A percentile compares a stretch with the other conserved stretches of the same genome.
Evolutionary conservation across 331 rosid genomes (phyloP).

Genomic region (Quercus phellos): DNA sequence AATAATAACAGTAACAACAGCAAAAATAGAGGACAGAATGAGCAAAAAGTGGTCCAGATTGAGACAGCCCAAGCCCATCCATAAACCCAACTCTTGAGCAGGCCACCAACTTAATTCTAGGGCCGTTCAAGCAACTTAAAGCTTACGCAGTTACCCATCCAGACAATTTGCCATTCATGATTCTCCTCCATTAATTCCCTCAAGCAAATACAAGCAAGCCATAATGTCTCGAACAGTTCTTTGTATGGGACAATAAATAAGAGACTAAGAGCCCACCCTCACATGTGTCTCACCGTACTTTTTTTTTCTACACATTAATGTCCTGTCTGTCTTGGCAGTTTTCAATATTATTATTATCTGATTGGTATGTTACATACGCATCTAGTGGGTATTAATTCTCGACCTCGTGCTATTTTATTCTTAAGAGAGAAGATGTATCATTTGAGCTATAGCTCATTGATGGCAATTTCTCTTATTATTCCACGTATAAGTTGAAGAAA

Average conservation of each 20-base stretch:
- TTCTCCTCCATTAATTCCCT: neutral
- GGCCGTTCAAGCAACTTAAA: neutral
- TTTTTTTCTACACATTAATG: neutral
- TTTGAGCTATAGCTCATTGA: too few relatives aligned
- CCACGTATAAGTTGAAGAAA: too few relatives aligned
- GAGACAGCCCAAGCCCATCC: neutral
- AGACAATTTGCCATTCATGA: neutral
- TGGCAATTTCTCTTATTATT: too few relatives aligned
- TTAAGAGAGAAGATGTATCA: too few relatives aligned
- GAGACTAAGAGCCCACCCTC: too few relatives aligned
- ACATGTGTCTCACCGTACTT: neutral
- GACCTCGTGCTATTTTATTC: too few relatives aligned
- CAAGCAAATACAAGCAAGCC: neutral
- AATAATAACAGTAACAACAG: neutral
- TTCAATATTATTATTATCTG: neutral
- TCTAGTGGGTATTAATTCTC: too few relatives aligned
- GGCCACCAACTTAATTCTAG: neutral
- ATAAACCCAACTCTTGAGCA: neutral
- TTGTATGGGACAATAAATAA: neutral
- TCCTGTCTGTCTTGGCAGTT: neutral
- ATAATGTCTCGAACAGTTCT: neutral
- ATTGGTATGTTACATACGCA: too few relatives aligned
- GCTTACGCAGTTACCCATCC: neutral
- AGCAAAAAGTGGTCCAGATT: neutral
- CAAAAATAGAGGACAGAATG: neutral